Evolutionary conservation across 1,284 basidiomycete species (phyloP).

Genomic region (Trichosporon faecale): DNA sequence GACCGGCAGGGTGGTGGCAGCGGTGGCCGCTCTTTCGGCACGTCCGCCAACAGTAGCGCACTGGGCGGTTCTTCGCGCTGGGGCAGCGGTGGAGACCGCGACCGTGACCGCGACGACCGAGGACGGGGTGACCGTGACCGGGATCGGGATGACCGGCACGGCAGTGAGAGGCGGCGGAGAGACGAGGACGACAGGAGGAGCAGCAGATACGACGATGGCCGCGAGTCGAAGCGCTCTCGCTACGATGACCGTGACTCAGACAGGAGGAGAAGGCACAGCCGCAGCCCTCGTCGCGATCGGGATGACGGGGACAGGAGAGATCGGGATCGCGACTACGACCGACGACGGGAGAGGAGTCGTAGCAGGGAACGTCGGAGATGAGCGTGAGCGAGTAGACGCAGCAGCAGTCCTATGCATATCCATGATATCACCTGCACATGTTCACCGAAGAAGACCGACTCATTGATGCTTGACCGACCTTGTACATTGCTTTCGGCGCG

Average conservation of each 20-base stretch:
- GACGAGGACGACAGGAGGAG: background rate
- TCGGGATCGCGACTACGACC: background rate
- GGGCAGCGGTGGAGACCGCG: constrained; percentile 15
- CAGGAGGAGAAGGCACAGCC: constrained; percentile 7
- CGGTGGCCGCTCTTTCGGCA: constrained; percentile 4
- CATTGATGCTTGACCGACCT: background rate
- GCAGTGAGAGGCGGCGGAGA: background rate
- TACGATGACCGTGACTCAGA: background rate
- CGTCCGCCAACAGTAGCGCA: constrained; percentile 17
- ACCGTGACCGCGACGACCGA: constrained; percentile 4
- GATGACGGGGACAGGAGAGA: background rate
- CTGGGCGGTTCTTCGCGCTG: constrained; percentile 25
- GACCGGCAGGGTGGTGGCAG: background rate
- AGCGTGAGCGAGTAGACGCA: background rate
- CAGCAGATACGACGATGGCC: background rate
- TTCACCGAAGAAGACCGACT: background rate
- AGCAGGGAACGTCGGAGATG: background rate
- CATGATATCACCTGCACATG: background rate
- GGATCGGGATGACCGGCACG: constrained; percentile 3
- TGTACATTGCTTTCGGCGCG: background rate
- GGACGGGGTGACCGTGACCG: constrained; percentile 15
- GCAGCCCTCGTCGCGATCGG: constrained; percentile 9
- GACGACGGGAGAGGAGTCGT: background rate
- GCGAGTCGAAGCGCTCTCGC: background rate
- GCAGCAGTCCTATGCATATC: background rate